Evolutionary conservation across 257 asterid species (phyloP).

Genomic region (Fraxinus americana): DNA sequence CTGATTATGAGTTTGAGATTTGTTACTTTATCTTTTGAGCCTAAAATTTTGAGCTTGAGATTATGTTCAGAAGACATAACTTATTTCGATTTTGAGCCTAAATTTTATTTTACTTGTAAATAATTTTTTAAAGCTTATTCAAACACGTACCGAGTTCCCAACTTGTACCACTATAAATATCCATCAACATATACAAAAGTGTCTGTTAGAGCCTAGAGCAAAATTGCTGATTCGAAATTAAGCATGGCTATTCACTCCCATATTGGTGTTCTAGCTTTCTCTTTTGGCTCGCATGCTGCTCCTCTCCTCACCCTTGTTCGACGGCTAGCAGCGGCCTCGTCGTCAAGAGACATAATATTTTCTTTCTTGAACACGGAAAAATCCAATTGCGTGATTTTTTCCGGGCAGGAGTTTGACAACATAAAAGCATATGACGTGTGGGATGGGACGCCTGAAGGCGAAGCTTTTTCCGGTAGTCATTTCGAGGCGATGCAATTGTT

Average conservation of each 20-base stretch:
- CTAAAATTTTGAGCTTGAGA: no score
- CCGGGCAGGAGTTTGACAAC: constrained; percentile 18
- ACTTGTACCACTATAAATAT: background rate
- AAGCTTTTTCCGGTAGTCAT: constrained; percentile 40
- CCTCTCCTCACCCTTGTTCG: constrained; percentile 53
- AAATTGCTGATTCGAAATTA: background rate
- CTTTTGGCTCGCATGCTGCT: constrained; percentile 76
- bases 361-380: constrained; percentile 57
- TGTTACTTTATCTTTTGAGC: background rate
- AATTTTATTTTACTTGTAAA: no score
- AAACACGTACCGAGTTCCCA: background rate
- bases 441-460: constrained; percentile 53
- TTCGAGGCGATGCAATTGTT: constrained; percentile 52
- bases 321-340: constrained; percentile 38
- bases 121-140: background rate
- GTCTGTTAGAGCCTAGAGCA: background rate
- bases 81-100: no score
- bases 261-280: constrained; percentile 74
- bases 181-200: background rate
- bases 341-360: constrained; percentile 39
- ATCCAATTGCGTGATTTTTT: constrained; percentile 37
- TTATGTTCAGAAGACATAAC: no score
- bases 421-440: constrained; percentile 43
- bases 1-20: background rate
- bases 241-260: constrained; percentile 44